phyloP scores from a whole-genome alignment of 139 green algal species.

The Volvox africanus region DNA sequence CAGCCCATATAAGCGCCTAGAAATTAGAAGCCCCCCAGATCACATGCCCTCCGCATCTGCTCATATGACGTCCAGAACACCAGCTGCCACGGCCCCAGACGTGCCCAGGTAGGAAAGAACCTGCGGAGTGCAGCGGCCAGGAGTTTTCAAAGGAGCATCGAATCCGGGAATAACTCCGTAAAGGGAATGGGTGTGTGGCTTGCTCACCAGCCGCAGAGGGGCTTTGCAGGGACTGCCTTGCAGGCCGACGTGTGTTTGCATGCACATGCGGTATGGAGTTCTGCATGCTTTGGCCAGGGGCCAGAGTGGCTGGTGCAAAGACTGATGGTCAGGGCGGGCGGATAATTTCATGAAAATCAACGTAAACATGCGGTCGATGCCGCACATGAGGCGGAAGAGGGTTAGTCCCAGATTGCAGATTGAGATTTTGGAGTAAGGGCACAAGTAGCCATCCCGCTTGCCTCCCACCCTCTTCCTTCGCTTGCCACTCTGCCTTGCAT shows the following conservation, averaged over 20 bases:
- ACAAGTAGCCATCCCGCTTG: not conserved
- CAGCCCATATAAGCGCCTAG: no score
- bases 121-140: not conserved
- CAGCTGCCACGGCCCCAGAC: conserved; percentile 82
- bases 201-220: no score
- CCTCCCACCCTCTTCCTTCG: not conserved
- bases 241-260: no score
- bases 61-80: conserved; percentile 76
- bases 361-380: no score
- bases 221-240: no score
- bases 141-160: not conserved
- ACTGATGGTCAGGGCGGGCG: no score
- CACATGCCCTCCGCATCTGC: conserved; percentile 50
- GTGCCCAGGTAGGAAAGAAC: conserved; percentile 79
- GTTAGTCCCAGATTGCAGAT: not conserved
- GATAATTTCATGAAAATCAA: no score
- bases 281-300: no score
- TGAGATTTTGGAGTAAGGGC: not conserved
- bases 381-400: not conserved
- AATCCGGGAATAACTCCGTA: no score
- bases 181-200: no score
- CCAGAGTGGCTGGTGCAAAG: no score
- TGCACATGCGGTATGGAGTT: no score
- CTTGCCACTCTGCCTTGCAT: not conserved
- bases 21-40: conserved; percentile 59